phyloP scores from a whole-genome alignment of 2,329 filamentous ascomycete genomes.

The Cylindrodendrum hubeiense region DNA sequence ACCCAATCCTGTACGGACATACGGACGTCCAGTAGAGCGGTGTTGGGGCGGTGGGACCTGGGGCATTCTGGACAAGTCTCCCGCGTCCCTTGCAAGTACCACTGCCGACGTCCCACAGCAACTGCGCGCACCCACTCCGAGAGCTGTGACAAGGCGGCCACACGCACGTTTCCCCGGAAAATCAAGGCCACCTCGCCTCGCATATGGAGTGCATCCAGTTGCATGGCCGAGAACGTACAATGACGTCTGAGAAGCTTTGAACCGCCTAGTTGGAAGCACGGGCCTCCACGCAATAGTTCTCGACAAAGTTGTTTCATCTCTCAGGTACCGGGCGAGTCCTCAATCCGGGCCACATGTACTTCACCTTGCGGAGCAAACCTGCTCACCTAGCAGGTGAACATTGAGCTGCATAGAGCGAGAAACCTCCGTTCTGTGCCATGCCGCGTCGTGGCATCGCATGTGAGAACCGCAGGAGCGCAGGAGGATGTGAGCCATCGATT shows the following conservation, averaged over 20 bases:
- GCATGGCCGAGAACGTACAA: constrained; percentile 35
- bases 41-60: constrained; percentile 33
- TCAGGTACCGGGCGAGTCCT: background rate
- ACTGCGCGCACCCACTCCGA: constrained; percentile 34
- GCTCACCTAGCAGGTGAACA: background rate
- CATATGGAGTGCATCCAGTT: constrained; percentile 40
- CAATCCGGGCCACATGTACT: background rate
- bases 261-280: constrained; percentile 30
- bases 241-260: constrained; percentile 36
- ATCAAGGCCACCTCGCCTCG: constrained; percentile 39
- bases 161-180: constrained; percentile 43
- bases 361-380: background rate
- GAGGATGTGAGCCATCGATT: constrained; percentile 9
- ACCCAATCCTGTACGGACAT: constrained; percentile 17
- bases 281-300: background rate
- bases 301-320: constrained; percentile 1
- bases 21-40: constrained; percentile 5
- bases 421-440: constrained; percentile 3
- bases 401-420: background rate
- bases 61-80: constrained; percentile 19
- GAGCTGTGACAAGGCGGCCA: constrained; percentile 33
- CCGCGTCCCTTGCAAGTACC: constrained; percentile 23
- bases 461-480: constrained; percentile 19
- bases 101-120: constrained; percentile 36
- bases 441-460: constrained; percentile 16